phyloP scores from a whole-genome alignment of 1,284 basidiomycete genomes.

The Leccinum colubrinum region DNA sequence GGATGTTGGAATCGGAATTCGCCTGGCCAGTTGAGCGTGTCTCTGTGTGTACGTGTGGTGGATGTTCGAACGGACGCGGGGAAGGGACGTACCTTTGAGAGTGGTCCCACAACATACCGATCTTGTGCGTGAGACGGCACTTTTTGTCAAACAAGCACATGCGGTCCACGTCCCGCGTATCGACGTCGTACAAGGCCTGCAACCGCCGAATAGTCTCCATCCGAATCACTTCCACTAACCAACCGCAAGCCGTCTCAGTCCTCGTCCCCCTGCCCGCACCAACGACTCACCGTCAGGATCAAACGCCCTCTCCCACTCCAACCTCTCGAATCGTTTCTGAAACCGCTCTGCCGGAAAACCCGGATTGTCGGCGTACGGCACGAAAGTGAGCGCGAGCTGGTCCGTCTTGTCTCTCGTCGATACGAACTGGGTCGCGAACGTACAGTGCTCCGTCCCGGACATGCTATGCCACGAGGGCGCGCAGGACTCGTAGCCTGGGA shows the following conservation, averaged over 20 bases:
- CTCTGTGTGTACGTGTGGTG: slow-evolving; percentile 14
- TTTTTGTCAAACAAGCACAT: no score
- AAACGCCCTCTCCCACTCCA: slow-evolving; percentile 46
- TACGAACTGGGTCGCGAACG: slow-evolving; percentile 11
- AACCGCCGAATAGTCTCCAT: no score
- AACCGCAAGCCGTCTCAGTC: no score
- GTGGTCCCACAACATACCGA: slow-evolving; percentile 15
- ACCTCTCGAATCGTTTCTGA: slow-evolving; percentile 35
- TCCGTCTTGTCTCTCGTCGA: background rate
- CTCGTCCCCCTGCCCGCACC: background rate
- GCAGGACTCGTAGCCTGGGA: slow-evolving; percentile 50
- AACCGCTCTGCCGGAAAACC: slow-evolving; percentile 39
- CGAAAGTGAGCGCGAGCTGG: slow-evolving; percentile 33
- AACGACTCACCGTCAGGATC: slow-evolving; percentile 50
- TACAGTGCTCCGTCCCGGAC: slow-evolving; percentile 34
- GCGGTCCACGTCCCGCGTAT: no score
- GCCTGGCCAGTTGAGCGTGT: slow-evolving; percentile 30
- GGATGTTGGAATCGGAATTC: slow-evolving; percentile 2
- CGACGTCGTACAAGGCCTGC: no score
- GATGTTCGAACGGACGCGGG: background rate
- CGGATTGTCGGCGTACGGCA: slow-evolving; percentile 55
- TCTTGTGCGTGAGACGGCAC: no score
- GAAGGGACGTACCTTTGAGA: slow-evolving; percentile 35
- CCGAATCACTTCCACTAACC: no score
- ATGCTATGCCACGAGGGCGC: slow-evolving; percentile 42